Conservation (phyloP, 805 yeast genomes). For the Sugiyamaella chiloensis region DNA sequence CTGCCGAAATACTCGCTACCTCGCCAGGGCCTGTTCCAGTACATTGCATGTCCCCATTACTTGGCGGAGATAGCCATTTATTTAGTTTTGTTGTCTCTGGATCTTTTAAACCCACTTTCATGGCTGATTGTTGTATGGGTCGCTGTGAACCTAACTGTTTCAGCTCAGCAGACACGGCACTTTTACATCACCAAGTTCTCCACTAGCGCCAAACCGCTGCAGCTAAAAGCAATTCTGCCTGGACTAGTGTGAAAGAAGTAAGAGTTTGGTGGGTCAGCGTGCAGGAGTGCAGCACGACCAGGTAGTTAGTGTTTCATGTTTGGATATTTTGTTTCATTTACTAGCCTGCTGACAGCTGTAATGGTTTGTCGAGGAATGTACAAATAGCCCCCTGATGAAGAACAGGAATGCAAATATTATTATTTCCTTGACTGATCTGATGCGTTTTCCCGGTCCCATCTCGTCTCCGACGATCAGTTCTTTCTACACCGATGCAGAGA, state of each 20-base stretch:
- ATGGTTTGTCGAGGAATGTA: no score
- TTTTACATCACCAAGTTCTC: conserved; percentile 39
- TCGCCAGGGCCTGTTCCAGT: conserved; percentile 38
- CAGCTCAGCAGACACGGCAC: conserved; percentile 46
- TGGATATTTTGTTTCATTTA: no score
- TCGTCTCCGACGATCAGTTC: conserved; percentile 20
- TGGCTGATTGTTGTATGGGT: conserved; percentile 32
- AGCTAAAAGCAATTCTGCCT: conserved; percentile 21
- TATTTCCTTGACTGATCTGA: background rate
- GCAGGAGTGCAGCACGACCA: no score
- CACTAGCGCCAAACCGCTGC: conserved; percentile 10
- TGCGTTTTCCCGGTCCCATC: background rate
- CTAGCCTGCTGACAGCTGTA: no score
- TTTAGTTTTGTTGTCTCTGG: conserved; percentile 25
- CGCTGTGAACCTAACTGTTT: conserved; percentile 43
- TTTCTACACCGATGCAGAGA: conserved; percentile 20
- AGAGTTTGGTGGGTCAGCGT: no score
- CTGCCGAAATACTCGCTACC: conserved; percentile 57
- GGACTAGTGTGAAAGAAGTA: no score
- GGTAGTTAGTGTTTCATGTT: no score
- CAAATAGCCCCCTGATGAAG: no score
- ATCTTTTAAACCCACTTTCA: conserved; percentile 18
- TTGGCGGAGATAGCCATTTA: conserved; percentile 57
- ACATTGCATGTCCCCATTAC: conserved; percentile 59
- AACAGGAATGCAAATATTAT: no score